Percentiles rank a stretch among this genome's conserved stretches.
phyloP scores from a whole-genome alignment of 1,284 basidiomycete genomes.

The Ustilago cynodontis region DNA sequence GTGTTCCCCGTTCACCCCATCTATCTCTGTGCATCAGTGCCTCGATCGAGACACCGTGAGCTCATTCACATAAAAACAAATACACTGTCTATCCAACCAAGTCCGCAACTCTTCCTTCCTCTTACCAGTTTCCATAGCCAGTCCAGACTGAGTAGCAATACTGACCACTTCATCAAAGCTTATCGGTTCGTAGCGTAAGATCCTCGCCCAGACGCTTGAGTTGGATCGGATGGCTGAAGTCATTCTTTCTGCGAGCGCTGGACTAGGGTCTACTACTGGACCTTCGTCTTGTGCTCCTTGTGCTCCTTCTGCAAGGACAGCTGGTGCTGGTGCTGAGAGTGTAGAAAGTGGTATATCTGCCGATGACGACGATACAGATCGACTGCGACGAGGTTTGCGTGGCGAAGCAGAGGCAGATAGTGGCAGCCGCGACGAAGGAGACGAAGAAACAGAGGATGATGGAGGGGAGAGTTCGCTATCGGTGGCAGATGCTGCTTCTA shows the following conservation, averaged over 20 bases:
- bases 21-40: slow-evolving; percentile 10
- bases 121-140: slow-evolving; percentile 28
- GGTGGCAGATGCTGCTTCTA: slow-evolving; percentile 31
- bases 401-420: slow-evolving; percentile 20
- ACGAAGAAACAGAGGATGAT: neutral
- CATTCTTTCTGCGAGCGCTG: slow-evolving; percentile 29
- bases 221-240: slow-evolving; percentile 21
- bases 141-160: slow-evolving; percentile 19
- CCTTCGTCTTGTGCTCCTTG: neutral
- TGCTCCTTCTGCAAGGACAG: neutral
- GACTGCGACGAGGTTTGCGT: slow-evolving; percentile 1
- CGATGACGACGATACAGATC: slow-evolving; percentile 25
- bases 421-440: slow-evolving; percentile 6
- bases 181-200: slow-evolving; percentile 48
- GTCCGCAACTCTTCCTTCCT: slow-evolving; percentile 38
- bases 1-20: neutral
- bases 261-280: slow-evolving; percentile 17
- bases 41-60: slow-evolving; percentile 28
- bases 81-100: slow-evolving; percentile 44
- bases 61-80: slow-evolving; percentile 42
- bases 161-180: slow-evolving; percentile 49
- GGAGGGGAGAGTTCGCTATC: slow-evolving; percentile 12
- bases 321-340: neutral
- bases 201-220: slow-evolving; percentile 11
- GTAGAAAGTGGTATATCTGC: slow-evolving; percentile 20